phyloP scores from a whole-genome alignment of 2,329 filamentous ascomycete genomes.

The Cephalotrichum gorgonifer region DNA sequence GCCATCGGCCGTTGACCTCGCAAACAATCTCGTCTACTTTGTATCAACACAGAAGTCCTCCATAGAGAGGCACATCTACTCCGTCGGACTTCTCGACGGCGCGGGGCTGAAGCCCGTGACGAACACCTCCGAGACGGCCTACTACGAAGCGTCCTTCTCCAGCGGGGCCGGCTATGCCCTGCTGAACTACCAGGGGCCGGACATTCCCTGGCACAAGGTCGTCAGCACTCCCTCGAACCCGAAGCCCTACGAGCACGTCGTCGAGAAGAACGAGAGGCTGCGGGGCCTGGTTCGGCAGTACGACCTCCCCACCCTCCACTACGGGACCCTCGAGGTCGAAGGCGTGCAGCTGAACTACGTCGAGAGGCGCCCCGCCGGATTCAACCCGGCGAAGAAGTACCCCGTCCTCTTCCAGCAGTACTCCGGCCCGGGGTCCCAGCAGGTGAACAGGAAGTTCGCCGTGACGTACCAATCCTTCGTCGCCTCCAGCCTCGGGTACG shows the following conservation, averaged over 20 bases:
- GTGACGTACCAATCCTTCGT: slow-evolving; percentile 90
- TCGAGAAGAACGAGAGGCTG: slow-evolving; percentile 71
- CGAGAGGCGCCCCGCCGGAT: too few species aligned
- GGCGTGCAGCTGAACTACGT: slow-evolving; percentile 62
- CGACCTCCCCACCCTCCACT: slow-evolving; percentile 73
- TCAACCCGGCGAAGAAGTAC: slow-evolving; percentile 71
- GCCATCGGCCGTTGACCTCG: slow-evolving; percentile 74
- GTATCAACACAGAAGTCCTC: slow-evolving; percentile 76
- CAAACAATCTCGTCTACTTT: slow-evolving; percentile 85
- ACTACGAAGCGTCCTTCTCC: slow-evolving; percentile 79
- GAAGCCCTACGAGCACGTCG: slow-evolving; percentile 52
- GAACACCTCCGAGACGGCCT: slow-evolving; percentile 61
- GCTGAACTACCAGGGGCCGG: slow-evolving; percentile 75
- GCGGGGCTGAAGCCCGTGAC: slow-evolving; percentile 64
- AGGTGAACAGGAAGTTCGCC: slow-evolving; percentile 66
- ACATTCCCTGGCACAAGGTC: slow-evolving; percentile 84
- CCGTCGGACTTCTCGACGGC: slow-evolving; percentile 72
- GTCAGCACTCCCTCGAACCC: slow-evolving; percentile 67
- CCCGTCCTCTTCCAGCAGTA: slow-evolving; percentile 94
- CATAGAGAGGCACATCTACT: slow-evolving; percentile 86
- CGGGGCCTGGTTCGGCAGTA: slow-evolving; percentile 60
- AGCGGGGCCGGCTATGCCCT: slow-evolving; percentile 70
- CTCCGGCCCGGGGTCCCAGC: slow-evolving; percentile 87
- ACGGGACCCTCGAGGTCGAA: slow-evolving; percentile 76
- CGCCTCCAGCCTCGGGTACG: slow-evolving; percentile 75